Evolutionary conservation across 441 rosid species (phyloP).

Genomic region (Eutrema salsugineum): DNA sequence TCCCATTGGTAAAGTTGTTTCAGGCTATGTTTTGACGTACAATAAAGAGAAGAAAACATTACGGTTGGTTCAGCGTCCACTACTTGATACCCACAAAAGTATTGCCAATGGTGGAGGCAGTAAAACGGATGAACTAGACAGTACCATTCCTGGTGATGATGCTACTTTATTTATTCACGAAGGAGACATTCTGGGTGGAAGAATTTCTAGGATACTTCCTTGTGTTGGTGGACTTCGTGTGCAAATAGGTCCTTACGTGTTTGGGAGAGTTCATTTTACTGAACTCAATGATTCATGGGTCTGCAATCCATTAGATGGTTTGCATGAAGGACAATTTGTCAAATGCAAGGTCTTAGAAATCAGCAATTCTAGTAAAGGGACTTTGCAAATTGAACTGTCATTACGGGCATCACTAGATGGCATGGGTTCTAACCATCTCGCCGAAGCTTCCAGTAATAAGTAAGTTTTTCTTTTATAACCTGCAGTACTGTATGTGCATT

Average conservation of each 20-base stretch:
- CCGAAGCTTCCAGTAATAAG: conserved; percentile 41
- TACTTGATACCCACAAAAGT: conserved; percentile 28
- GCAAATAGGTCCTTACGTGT: conserved; percentile 79
- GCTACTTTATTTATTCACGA: conserved; percentile 51
- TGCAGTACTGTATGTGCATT: background rate
- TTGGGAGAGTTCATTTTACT: conserved; percentile 89
- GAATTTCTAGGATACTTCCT: conserved; percentile 70
- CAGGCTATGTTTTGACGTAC: conserved; percentile 62
- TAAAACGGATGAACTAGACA: conserved; percentile 25
- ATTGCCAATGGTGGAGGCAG: conserved; percentile 27
- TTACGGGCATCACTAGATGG: conserved; percentile 65
- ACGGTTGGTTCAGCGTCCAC: conserved; percentile 69
- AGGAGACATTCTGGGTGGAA: conserved; percentile 87
- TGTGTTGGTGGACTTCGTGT: conserved; percentile 86
- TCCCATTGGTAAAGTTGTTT: conserved; percentile 62
- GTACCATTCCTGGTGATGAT: conserved; percentile 34
- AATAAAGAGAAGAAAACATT: conserved; percentile 70
- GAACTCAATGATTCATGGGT: conserved; percentile 79
- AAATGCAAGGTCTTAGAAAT: conserved; percentile 92
- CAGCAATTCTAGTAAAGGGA: conserved; percentile 59
- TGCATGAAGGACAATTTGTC: conserved; percentile 81
- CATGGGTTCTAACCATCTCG: conserved; percentile 42
- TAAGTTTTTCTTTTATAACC: conserved; percentile 37
- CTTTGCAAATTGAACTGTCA: conserved; percentile 74
- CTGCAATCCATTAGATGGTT: conserved; percentile 69